Conservation (phyloP, 176 grass and related monocot genomes). For the Thalia dealbata region DNA sequence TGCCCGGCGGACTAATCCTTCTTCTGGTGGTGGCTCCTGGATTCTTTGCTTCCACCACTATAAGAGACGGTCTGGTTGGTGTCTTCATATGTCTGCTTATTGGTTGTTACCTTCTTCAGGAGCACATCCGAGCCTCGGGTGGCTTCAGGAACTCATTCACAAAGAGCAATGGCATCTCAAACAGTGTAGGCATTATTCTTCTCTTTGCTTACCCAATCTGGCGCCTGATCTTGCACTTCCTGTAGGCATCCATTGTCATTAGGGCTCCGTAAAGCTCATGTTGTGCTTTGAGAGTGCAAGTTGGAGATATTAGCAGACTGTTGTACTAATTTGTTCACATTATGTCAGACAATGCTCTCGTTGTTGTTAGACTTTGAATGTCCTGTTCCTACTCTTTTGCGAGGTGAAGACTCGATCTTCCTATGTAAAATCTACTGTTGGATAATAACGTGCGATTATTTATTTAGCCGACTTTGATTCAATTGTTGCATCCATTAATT, state of each 20-base stretch:
- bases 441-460: too few relatives aligned
- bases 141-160: constrained; percentile 79
- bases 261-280: not conserved
- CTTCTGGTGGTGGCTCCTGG: constrained; percentile 63
- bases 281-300: not conserved
- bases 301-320: not conserved
- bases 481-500: too few relatives aligned
- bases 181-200: constrained; percentile 58
- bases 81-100: constrained; percentile 55
- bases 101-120: constrained; percentile 77
- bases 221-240: constrained; percentile 30
- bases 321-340: not conserved
- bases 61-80: constrained; percentile 31
- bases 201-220: constrained; percentile 77
- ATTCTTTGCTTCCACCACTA: constrained; percentile 37
- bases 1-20: constrained; percentile 59
- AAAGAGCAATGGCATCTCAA: constrained; percentile 59
- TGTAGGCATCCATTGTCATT: constrained; percentile 20
- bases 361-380: not conserved
- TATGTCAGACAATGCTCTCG: not conserved
- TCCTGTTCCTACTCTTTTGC: not conserved
- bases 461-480: too few relatives aligned
- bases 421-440: not conserved
- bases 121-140: constrained; percentile 66
- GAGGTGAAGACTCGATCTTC: not conserved